These are phyloP conservation scores for Suillus tomentosus DNA, from an alignment of 768 basidiomycete species.

Conservation along the genomic window DNA sequence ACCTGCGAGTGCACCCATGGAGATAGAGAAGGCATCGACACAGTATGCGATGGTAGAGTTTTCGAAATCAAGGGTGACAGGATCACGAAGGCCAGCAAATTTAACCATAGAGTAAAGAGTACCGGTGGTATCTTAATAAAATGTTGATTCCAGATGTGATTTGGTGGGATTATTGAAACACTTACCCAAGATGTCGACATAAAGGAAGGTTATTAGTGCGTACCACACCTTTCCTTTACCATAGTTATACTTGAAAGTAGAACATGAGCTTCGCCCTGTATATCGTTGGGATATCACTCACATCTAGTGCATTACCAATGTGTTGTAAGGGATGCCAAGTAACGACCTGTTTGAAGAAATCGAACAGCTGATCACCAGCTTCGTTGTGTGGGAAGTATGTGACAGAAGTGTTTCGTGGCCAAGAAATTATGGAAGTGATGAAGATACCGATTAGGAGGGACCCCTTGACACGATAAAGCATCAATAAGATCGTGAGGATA, in stretches of 20 bases:
- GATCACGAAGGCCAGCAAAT: slow-evolving; percentile 85
- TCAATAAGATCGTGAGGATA: slow-evolving; percentile 73
- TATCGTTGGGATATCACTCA: slow-evolving; percentile 34
- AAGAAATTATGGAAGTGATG: slow-evolving; percentile 82
- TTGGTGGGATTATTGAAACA: neutral
- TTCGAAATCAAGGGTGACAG: slow-evolving; percentile 85
- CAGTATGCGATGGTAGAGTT: slow-evolving; percentile 81
- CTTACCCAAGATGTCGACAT: slow-evolving; percentile 81
- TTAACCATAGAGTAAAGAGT: slow-evolving; percentile 91
- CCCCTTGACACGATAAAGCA: slow-evolving; percentile 85
- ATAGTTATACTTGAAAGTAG: slow-evolving; percentile 43
- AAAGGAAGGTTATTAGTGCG: slow-evolving; percentile 85
- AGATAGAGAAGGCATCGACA: slow-evolving; percentile 79
- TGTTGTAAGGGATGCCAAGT: slow-evolving; percentile 65
- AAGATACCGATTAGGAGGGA: slow-evolving; percentile 84
- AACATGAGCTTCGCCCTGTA: slow-evolving; percentile 12
- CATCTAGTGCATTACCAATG: slow-evolving; percentile 69
- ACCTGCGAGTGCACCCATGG: slow-evolving; percentile 79
- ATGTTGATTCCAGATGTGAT: slow-evolving; percentile 15
- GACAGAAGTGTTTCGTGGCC: slow-evolving; percentile 81
- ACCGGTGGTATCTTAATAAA: slow-evolving; percentile 47
- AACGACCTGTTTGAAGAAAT: slow-evolving; percentile 85
- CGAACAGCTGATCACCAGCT: slow-evolving; percentile 70
- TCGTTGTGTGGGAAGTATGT: slow-evolving; percentile 79
- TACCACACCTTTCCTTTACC: slow-evolving; percentile 82